These are phyloP conservation scores for Hericium rajendrae DNA, from an alignment of 768 basidiomycete species.

Conservation along the genomic window DNA sequence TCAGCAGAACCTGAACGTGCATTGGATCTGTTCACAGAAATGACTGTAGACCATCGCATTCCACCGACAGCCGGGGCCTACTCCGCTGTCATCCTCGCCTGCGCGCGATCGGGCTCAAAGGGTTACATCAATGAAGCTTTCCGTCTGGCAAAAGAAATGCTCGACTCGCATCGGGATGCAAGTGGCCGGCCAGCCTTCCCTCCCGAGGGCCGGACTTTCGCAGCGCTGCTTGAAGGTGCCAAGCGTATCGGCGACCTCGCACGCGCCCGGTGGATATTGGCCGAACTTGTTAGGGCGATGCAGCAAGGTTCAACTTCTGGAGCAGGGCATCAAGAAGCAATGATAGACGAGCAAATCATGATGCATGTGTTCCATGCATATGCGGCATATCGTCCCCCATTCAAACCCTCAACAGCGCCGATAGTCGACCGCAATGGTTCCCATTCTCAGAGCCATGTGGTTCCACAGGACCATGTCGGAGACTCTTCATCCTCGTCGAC, in stretches of 20 bases:
- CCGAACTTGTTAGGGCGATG: slow-evolving; percentile 54
- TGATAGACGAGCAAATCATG: slow-evolving; percentile 61
- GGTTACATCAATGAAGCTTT: slow-evolving; percentile 74
- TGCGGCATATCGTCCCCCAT: slow-evolving; percentile 67
- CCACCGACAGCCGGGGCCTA: slow-evolving; percentile 62
- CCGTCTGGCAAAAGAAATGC: slow-evolving; percentile 79
- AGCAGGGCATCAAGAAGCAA: slow-evolving; percentile 24
- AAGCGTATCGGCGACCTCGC: slow-evolving; percentile 79
- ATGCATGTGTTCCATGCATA: slow-evolving; percentile 83
- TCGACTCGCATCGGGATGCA: slow-evolving; percentile 66
- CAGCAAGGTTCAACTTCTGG: slow-evolving; percentile 15
- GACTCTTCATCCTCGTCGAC: not conserved
- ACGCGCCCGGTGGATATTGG: slow-evolving; percentile 82
- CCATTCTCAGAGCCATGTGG: not conserved
- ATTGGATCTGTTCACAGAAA: slow-evolving; percentile 87
- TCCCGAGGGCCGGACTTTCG: slow-evolving; percentile 64
- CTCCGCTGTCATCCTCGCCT: slow-evolving; percentile 74
- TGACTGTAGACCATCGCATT: slow-evolving; percentile 65
- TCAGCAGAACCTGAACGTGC: slow-evolving; percentile 84
- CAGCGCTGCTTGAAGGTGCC: slow-evolving; percentile 81
- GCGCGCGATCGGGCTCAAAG: slow-evolving; percentile 54
- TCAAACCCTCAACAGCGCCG: slow-evolving; percentile 42
- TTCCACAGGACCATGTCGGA: not conserved
- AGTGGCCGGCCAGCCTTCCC: slow-evolving; percentile 41
- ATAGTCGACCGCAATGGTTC: slow-evolving; percentile 22